Percentiles rank a stretch among this genome's conserved stretches.
Conservation (phyloP, 1,284 basidiomycete species). For the Cryptococcus neoformans region DNA sequence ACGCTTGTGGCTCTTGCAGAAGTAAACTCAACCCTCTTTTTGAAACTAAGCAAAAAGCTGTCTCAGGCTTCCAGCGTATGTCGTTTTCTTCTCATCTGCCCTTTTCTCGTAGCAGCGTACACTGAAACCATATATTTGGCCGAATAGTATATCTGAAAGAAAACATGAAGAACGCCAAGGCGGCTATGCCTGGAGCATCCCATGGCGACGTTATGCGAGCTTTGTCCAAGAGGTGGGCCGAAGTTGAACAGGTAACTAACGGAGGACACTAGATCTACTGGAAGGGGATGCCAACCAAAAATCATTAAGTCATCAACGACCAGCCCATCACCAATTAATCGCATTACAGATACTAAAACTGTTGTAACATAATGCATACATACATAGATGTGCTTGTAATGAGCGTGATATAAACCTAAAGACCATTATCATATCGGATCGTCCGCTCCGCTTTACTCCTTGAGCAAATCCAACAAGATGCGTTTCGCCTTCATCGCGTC, state of each 20-base stretch:
- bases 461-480: constrained; percentile 36
- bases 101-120: neutral
- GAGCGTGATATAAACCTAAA: neutral
- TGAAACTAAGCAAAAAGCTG: constrained; percentile 24
- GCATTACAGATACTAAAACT: neutral
- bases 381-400: neutral
- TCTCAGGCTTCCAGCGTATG: constrained; percentile 39
- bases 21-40: constrained; percentile 37
- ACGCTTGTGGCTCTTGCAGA: constrained; percentile 39
- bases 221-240: constrained; percentile 38
- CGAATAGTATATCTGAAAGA: constrained; percentile 36
- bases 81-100: neutral
- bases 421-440: neutral
- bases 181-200: constrained; percentile 29
- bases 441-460: constrained; percentile 1
- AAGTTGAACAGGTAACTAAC: constrained; percentile 14
- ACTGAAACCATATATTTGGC: neutral
- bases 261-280: constrained; percentile 28
- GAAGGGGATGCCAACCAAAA: constrained; percentile 15
- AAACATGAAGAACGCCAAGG: constrained; percentile 42
- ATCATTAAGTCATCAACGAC: neutral
- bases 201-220: constrained; percentile 46
- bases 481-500: constrained; percentile 55
- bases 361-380: constrained; percentile 2
- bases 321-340: neutral